Conservation (phyloP, 2,329 filamentous ascomycete genomes). For the Colletotrichum brevisporum region DNA sequence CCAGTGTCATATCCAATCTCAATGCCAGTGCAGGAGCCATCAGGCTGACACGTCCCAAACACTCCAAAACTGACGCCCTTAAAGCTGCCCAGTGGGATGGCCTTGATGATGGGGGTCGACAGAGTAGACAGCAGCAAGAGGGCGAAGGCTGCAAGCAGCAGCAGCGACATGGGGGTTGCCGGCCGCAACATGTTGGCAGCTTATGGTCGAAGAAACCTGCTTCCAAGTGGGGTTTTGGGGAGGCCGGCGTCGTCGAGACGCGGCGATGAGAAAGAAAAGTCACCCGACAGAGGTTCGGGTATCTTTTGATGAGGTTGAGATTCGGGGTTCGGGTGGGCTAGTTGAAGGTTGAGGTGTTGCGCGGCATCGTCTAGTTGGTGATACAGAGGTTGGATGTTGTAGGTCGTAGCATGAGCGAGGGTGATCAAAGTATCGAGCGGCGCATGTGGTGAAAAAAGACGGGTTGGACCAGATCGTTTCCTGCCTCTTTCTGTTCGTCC, state of each 20-base stretch:
- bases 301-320: neutral
- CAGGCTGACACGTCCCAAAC: conserved; percentile 85
- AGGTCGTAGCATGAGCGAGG: conserved; percentile 26
- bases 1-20: conserved; percentile 89
- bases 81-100: conserved; percentile 86
- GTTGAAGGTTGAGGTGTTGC: conserved; percentile 23
- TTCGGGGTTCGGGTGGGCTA: conserved; percentile 12
- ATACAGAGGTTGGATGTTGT: conserved; percentile 5
- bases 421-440: conserved; percentile 18
- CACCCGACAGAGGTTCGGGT: conserved; percentile 3
- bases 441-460: neutral
- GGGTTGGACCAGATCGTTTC: conserved; percentile 15
- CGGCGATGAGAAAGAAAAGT: conserved; percentile 47
- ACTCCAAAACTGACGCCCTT: conserved; percentile 88
- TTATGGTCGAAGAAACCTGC: conserved; percentile 50
- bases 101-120: conserved; percentile 90
- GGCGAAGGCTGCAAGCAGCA: conserved; percentile 88
- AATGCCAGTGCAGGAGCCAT: conserved; percentile 75
- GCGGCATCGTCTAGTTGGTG: conserved; percentile 29
- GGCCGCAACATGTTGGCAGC: conserved; percentile 83
- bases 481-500: conserved; percentile 15
- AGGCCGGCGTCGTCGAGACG: conserved; percentile 62
- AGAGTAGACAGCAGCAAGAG: conserved; percentile 88
- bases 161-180: conserved; percentile 88
- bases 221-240: conserved; percentile 46